Evolutionary conservation across 768 basidiomycete genomes (phyloP).

Genomic region (Suillus sp.): DNA sequence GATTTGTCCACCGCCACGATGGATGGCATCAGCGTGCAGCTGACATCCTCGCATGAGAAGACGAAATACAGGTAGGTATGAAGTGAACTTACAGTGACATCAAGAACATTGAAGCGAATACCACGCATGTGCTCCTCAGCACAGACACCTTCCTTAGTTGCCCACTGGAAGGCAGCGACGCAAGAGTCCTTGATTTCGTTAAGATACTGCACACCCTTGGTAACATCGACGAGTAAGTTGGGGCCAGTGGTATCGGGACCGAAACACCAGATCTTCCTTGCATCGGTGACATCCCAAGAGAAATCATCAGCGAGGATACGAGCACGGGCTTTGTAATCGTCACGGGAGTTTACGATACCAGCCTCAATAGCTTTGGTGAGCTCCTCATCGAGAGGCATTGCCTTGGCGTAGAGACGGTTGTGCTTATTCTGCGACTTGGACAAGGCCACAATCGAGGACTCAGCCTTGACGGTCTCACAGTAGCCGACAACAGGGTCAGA

Average conservation of each 20-base stretch:
- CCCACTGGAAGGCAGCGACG: constrained; percentile 99
- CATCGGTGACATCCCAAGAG: constrained; percentile 99
- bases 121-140: constrained; percentile 99
- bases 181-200: constrained; percentile 99
- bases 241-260: constrained; percentile 98
- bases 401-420: constrained; percentile 96
- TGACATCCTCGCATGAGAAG: constrained; percentile 31
- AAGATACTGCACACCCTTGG: constrained; percentile 98
- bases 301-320: constrained; percentile 94
- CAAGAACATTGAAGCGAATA: constrained; percentile 92
- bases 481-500: constrained; percentile 98
- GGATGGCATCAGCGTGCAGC: constrained; percentile 98
- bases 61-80: background rate
- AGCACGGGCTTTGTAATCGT: constrained; percentile 97
- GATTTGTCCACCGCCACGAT: constrained; percentile 98
- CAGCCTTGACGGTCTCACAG: constrained; percentile 95
- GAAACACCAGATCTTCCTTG: constrained; percentile 99
- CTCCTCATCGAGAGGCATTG: constrained; percentile 91
- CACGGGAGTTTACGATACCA: constrained; percentile 85
- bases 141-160: constrained; percentile 96
- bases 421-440: constrained; percentile 99
- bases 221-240: constrained; percentile 95
- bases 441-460: constrained; percentile 93
- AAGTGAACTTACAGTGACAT: constrained; percentile 76
- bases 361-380: constrained; percentile 89